These are phyloP conservation scores for Actinidia polygama DNA, from an alignment of 179 eudicot genomes.

Conservation along the genomic window DNA sequence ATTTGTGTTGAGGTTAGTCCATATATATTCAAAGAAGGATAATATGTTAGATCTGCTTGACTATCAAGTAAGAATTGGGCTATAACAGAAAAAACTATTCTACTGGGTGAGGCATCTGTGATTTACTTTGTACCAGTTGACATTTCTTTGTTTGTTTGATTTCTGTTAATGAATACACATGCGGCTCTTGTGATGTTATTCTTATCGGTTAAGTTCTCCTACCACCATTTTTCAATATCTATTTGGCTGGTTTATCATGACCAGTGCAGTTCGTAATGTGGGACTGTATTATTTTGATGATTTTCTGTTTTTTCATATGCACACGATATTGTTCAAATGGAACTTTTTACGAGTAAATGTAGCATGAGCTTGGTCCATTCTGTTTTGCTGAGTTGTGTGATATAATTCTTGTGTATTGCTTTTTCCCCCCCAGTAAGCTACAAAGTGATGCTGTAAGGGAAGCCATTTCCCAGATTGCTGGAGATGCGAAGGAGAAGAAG, in stretches of 20 bases:
- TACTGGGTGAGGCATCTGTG: neutral
- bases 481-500: conserved; percentile 60
- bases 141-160: neutral
- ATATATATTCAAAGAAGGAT: neutral
- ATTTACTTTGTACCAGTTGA: neutral
- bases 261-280: neutral
- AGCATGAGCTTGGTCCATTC: neutral
- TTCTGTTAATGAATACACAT: neutral
- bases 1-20: neutral
- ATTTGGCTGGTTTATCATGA: neutral
- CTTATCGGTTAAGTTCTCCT: neutral
- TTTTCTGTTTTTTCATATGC: neutral
- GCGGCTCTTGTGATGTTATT: neutral
- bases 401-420: neutral
- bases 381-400: neutral
- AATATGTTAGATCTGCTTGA: neutral
- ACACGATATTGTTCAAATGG: neutral
- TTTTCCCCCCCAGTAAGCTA: conserved; percentile 65
- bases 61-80: neutral
- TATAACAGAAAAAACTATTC: neutral
- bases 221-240: neutral
- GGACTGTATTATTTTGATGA: neutral
- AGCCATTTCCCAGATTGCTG: conserved; percentile 56
- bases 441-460: conserved; percentile 83
- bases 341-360: neutral